A percentile compares a stretch with the other conserved stretches of the same genome.
phyloP scores from a whole-genome alignment of 192 early-diverging fungal genomes.

The Paraglomus brasilianum region DNA sequence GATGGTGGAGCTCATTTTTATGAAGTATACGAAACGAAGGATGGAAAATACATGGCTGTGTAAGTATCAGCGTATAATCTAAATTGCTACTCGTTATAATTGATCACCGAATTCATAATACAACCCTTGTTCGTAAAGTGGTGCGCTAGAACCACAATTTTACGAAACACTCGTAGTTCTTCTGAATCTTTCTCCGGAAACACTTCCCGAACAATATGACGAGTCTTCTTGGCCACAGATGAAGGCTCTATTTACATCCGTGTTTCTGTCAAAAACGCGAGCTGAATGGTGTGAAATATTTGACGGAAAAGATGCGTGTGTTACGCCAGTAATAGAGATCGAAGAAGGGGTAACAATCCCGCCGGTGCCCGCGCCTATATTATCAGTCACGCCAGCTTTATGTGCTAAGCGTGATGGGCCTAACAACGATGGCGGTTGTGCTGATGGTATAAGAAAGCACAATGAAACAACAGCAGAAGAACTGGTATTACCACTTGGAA shows the following conservation, averaged over 20 bases:
- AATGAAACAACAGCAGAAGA: slow-evolving; percentile 25
- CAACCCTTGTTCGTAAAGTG: slow-evolving; percentile 31
- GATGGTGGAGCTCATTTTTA: slow-evolving; percentile 71
- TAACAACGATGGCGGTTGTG: too few species aligned
- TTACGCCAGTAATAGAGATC: slow-evolving; percentile 58
- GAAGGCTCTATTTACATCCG: slow-evolving; percentile 44
- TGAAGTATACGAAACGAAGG: slow-evolving; percentile 66
- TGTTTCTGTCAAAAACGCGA: slow-evolving; percentile 59
- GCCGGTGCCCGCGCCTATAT: slow-evolving; percentile 52
- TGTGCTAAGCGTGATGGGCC: not conserved
- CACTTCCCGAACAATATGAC: slow-evolving; percentile 52
- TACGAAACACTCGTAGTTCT: slow-evolving; percentile 52
- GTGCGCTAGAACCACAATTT: slow-evolving; percentile 66
- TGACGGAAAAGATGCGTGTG: slow-evolving; percentile 62
- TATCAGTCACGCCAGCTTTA: slow-evolving; percentile 53
- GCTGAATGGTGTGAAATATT: slow-evolving; percentile 62
- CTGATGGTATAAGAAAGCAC: too few species aligned
- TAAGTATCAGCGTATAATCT: slow-evolving; percentile 27
- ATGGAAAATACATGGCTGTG: slow-evolving; percentile 62
- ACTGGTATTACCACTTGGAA: slow-evolving; percentile 43
- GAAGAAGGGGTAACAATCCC: slow-evolving; percentile 25
- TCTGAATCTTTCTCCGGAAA: slow-evolving; percentile 37
- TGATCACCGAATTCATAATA: not conserved
- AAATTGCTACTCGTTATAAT: not conserved
- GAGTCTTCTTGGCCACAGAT: slow-evolving; percentile 52